Base-by-base conservation (phyloP, 1,139 yeast species). In the Protomyces inouyei region DNA sequence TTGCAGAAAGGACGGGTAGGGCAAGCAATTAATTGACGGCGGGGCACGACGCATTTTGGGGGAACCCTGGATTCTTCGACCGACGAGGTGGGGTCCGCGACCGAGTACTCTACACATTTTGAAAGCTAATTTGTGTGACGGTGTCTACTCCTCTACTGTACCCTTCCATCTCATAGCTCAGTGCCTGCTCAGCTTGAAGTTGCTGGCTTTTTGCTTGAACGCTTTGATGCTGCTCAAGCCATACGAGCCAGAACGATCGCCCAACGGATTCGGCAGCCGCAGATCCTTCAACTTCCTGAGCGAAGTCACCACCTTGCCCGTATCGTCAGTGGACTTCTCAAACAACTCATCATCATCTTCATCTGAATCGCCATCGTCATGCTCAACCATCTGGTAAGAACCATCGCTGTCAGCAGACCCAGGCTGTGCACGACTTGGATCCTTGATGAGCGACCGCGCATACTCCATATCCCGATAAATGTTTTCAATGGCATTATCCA, bases 381-480 rank as follows among this genome's bases (percentile, higher is more conserved):
- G 45, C 32, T 60, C 59, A 18, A 60, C 52, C 54, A 38, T 28
- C n/a, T 53, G 54, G 10, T 43, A 60, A 14, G 59, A 54, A 14
- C 54, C 64, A 3, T 48, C 59, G 16, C 59, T 53, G 14, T 32
- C 25, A n/a, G 51, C 21, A 18, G 48, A 43, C 10, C 45, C 48
- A 6, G 53, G 37, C n/a, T 23, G 35, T 10, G 59, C 21, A 2
- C 55, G 55, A 14, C 23, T 36, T 4, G 46, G 55, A 21, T 37
- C 25, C 55, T 32, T 46, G 38, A 60, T 48, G 51, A 60, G 64
- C 12, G 64, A 60, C 32, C 67, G 65, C 8, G 97, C 89, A 73
- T 92, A 92, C 64, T 86, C 93, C 74, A 91, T 74, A 69, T 91
- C 91, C 1, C 84, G 80, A 75, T 92, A 92, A 21, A 92, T 87